These are phyloP conservation scores for Plasmodium billcollinsi DNA, from an alignment of 169 alveolate species.

Conservation along the genomic window DNA sequence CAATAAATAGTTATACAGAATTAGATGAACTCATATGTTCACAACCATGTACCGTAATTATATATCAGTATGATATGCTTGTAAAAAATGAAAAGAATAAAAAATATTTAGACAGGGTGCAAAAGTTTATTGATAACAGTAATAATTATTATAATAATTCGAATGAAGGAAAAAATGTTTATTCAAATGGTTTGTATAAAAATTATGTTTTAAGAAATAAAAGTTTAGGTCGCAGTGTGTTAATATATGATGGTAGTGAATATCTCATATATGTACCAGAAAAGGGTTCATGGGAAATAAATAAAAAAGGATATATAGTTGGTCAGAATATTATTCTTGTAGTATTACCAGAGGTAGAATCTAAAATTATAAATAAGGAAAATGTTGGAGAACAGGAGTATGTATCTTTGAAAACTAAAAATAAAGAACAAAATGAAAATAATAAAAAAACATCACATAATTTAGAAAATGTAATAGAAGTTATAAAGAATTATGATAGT, in stretches of 20 bases:
- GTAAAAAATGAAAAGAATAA: slow-evolving; percentile 34
- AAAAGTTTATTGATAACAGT: slow-evolving; percentile 28
- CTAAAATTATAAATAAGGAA: not conserved
- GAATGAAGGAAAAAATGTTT: not conserved
- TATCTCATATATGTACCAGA: slow-evolving; percentile 10
- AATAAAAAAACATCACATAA: not conserved
- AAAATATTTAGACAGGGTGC: slow-evolving; percentile 32
- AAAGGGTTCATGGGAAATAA: slow-evolving; percentile 48
- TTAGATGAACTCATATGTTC: slow-evolving; percentile 41
- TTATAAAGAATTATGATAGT: slow-evolving; percentile 36
- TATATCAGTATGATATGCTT: slow-evolving; percentile 36
- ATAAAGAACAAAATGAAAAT: not conserved
- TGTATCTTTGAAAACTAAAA: not conserved
- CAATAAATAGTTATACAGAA: slow-evolving; percentile 19
- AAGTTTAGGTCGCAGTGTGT: slow-evolving; percentile 13
- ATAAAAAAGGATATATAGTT: slow-evolving; percentile 36
- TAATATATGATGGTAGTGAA: slow-evolving; percentile 54
- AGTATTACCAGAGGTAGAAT: slow-evolving; percentile 48
- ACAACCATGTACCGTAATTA: slow-evolving; percentile 40
- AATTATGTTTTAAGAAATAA: slow-evolving; percentile 35
- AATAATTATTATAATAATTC: slow-evolving; percentile 11
- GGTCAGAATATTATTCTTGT: slow-evolving; percentile 54
- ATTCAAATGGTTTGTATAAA: slow-evolving; percentile 60
- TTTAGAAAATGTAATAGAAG: slow-evolving; percentile 22
- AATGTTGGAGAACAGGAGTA: not conserved